A percentile compares a stretch with the other conserved stretches of the same genome.
phyloP scores from a whole-genome alignment of 345 rosid species.

The Citrus australasica region DNA sequence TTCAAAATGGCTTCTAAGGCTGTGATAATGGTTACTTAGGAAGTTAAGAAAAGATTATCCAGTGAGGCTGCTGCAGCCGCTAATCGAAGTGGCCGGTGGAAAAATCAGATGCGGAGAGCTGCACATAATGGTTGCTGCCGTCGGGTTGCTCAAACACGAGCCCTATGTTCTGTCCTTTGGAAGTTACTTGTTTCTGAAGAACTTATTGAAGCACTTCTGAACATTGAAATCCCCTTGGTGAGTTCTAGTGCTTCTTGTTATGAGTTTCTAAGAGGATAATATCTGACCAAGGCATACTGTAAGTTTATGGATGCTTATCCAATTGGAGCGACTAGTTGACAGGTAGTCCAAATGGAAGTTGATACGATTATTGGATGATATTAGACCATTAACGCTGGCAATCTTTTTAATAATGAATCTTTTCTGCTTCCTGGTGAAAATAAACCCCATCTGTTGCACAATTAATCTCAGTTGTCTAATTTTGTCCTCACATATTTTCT shows the following conservation, averaged over 20 bases:
- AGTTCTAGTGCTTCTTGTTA: conserved; percentile 18
- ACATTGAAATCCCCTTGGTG: conserved; percentile 88
- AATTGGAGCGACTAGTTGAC: not conserved
- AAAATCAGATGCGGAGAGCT: conserved; percentile 88
- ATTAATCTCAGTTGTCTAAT: not conserved
- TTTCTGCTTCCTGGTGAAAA: not conserved
- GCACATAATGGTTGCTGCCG: conserved; percentile 97
- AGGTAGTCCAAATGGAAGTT: not conserved
- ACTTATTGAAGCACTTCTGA: conserved; percentile 55
- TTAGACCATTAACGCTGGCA: not conserved
- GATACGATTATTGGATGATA: not conserved
- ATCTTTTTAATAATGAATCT: not conserved
- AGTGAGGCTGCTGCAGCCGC: conserved; percentile 86
- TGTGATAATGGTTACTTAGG: conserved; percentile 45
- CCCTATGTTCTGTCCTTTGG: conserved; percentile 77
- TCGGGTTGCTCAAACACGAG: conserved; percentile 82
- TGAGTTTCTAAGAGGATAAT: not conserved
- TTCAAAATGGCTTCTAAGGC: conserved; percentile 22
- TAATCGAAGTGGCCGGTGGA: conserved; percentile 86
- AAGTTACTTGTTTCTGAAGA: conserved; percentile 74
- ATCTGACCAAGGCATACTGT: conserved; percentile 6
- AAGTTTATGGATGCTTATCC: not conserved
- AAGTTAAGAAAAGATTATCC: conserved; percentile 81
- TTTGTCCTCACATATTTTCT: not conserved
- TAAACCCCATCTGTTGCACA: not conserved